Conservation (phyloP, 305 asterid species). For the Fraxinus albicans region DNA sequence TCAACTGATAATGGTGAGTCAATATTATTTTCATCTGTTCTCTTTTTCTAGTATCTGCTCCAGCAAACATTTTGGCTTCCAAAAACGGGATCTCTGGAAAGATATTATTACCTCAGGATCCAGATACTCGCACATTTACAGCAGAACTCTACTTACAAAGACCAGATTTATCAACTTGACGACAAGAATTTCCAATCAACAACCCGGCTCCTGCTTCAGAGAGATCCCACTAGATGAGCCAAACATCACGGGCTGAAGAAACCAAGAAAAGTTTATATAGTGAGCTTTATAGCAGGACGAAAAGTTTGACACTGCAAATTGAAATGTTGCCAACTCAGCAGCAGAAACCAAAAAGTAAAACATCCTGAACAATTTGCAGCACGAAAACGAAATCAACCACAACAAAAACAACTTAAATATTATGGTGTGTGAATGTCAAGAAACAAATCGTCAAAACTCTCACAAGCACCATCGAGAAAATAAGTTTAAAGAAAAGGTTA, state of each 20-base stretch:
- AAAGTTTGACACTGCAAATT: background rate
- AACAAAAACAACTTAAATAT: background rate
- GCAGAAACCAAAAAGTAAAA: background rate
- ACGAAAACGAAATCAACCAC: background rate
- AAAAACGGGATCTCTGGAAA: constrained; percentile 25
- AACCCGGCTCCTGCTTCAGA: constrained; percentile 77
- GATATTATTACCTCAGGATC: constrained; percentile 6
- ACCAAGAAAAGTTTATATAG: constrained; percentile 5
- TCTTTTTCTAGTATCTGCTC: constrained; percentile 28
- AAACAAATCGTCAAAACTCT: background rate
- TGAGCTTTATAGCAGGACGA: background rate
- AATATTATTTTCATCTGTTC: constrained; percentile 6
- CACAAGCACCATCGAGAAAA: background rate
- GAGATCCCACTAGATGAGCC: constrained; percentile 46
- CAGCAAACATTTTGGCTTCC: constrained; percentile 40
- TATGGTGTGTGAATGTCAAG: background rate
- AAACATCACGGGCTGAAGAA: constrained; percentile 54
- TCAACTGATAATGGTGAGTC: constrained; percentile 10
- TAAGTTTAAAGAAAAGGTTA: background rate
- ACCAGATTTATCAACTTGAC: constrained; percentile 29
- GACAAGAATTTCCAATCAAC: constrained; percentile 37
- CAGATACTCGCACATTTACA: constrained; percentile 39
- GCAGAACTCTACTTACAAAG: constrained; percentile 39
- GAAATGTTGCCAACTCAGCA: background rate
- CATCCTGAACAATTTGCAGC: background rate